Evolutionary conservation across 768 basidiomycete species (phyloP).

Genomic region (Pholiota conissans): DNA sequence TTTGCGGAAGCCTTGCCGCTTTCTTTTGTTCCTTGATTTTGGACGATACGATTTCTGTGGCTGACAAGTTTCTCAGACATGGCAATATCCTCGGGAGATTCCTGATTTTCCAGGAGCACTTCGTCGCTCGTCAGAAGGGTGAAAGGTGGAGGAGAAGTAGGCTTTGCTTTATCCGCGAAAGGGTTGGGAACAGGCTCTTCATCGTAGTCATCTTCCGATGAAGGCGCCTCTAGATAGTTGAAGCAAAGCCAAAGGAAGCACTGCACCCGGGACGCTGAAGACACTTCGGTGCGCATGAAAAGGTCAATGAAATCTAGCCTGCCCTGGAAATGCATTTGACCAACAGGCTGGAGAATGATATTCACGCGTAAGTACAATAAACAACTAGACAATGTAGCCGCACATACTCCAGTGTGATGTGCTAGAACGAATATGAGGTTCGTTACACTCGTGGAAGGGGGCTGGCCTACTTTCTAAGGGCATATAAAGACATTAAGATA

Average conservation of each 20-base stretch:
- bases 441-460: conserved; percentile 70
- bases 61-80: conserved; percentile 37
- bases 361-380: conserved; percentile 6
- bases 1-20: conserved; percentile 16
- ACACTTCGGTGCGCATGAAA: conserved; percentile 72
- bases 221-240: conserved; percentile 64
- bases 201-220: conserved; percentile 40
- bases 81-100: conserved; percentile 41
- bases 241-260: conserved; percentile 88
- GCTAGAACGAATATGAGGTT: conserved; percentile 73
- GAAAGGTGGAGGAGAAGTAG: conserved; percentile 35
- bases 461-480: conserved; percentile 41
- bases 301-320: conserved; percentile 77
- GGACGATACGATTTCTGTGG: conserved; percentile 39
- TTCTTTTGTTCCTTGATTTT: conserved; percentile 22
- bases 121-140: conserved; percentile 40
- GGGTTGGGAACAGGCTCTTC: conserved; percentile 47
- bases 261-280: conserved; percentile 71
- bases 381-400: conserved; percentile 22
- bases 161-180: conserved; percentile 50
- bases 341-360: conserved; percentile 52
- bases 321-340: conserved; percentile 68
- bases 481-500: conserved; percentile 9
- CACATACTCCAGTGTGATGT: conserved; percentile 52
- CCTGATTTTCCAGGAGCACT: conserved; percentile 43